These are phyloP conservation scores for Monascus ruber DNA, from an alignment of 2,329 filamentous ascomycete genomes.

Conservation along the genomic window DNA sequence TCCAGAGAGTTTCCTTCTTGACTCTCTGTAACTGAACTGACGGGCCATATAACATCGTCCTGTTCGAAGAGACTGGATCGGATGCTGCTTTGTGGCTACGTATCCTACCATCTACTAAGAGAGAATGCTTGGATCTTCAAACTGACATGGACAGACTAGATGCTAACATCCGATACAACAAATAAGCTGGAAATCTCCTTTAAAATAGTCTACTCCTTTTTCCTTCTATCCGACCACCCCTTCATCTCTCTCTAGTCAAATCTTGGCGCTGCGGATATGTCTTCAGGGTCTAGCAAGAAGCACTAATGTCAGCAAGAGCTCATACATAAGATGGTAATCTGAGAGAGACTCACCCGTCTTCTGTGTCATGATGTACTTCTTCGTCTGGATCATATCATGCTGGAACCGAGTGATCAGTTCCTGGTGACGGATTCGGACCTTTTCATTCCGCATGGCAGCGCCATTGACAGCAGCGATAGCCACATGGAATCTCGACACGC, in stretches of 20 bases:
- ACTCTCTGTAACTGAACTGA: too few relatives aligned
- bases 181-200: too few relatives aligned
- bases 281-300: slow-evolving; percentile 36
- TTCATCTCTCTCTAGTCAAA: slow-evolving; percentile 17
- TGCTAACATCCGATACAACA: too few relatives aligned
- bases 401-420: slow-evolving; percentile 39
- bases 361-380: slow-evolving; percentile 41
- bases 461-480: slow-evolving; percentile 43
- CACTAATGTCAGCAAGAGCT: slow-evolving; percentile 1
- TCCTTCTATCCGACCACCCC: too few relatives aligned
- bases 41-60: too few relatives aligned
- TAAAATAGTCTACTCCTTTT: too few relatives aligned
- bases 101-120: too few relatives aligned
- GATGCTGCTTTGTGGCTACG: too few relatives aligned
- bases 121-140: too few relatives aligned
- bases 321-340: background rate
- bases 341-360: slow-evolving; percentile 38
- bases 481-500: slow-evolving; percentile 49
- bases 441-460: slow-evolving; percentile 38
- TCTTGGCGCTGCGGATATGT: slow-evolving; percentile 39
- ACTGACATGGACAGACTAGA: too few relatives aligned
- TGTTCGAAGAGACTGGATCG: too few relatives aligned
- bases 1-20: too few relatives aligned
- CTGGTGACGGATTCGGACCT: slow-evolving; percentile 35
- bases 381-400: slow-evolving; percentile 37